A percentile compares a stretch with the other conserved stretches of the same genome.
These are phyloP conservation scores for Hibiscus tridactylites DNA, from an alignment of 345 rosid genomes.

Conservation along the genomic window DNA sequence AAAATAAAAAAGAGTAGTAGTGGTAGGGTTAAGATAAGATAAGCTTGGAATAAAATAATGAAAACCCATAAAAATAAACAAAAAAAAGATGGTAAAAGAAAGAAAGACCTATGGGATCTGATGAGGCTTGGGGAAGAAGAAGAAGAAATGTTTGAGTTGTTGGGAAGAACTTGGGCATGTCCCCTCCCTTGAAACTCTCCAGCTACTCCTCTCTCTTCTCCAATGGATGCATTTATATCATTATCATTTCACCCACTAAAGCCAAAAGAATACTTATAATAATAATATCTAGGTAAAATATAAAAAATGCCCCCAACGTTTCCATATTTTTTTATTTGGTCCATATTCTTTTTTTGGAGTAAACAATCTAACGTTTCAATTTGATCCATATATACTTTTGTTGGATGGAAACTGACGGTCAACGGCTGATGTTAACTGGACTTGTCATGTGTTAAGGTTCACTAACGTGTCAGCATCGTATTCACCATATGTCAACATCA, in stretches of 20 bases:
- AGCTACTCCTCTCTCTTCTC: not conserved
- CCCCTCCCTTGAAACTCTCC: constrained; percentile 33
- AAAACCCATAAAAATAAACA: too few relatives aligned
- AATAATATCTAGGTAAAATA: too few relatives aligned
- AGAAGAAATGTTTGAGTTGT: constrained; percentile 18
- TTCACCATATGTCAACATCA: too few relatives aligned
- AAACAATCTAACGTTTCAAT: too few relatives aligned
- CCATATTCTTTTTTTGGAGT: too few relatives aligned
- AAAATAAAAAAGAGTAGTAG: not conserved
- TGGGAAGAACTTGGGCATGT: constrained; percentile 43
- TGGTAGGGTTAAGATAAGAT: constrained; percentile 2
- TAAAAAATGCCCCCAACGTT: too few relatives aligned
- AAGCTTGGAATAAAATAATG: not conserved
- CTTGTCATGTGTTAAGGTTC: too few relatives aligned
- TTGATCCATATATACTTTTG: too few relatives aligned
- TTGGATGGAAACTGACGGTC: too few relatives aligned
- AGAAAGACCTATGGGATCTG: constrained; percentile 27
- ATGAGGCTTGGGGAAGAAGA: constrained; percentile 5
- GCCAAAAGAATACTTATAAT: not conserved
- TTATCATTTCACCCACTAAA: not conserved
- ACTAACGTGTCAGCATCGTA: too few relatives aligned
- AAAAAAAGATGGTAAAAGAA: not conserved
- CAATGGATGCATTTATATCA: not conserved
- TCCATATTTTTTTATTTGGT: too few relatives aligned
- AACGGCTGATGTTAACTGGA: too few relatives aligned